Evolutionary conservation across 768 basidiomycete species (phyloP).

Genomic region (Termitomyces sp.): DNA sequence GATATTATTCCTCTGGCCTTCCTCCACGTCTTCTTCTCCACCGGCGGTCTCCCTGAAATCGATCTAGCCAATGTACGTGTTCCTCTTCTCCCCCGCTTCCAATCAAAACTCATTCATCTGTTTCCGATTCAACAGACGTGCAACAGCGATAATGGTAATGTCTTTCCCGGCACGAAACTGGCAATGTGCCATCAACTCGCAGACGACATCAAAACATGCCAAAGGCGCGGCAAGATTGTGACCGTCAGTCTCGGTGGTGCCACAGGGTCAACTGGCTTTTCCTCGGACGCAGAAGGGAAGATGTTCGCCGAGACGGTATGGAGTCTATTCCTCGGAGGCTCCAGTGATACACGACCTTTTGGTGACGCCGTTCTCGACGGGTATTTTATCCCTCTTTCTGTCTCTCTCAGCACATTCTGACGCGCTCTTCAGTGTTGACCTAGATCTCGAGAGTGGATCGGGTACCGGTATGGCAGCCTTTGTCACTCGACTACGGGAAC

Average conservation of each 20-base stretch:
- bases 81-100: background rate
- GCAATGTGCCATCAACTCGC: slow-evolving; percentile 58
- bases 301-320: slow-evolving; percentile 66
- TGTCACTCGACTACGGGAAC: slow-evolving; percentile 49
- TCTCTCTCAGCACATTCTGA: background rate
- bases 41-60: slow-evolving; percentile 59
- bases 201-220: slow-evolving; percentile 59
- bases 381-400: slow-evolving; percentile 29
- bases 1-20: slow-evolving; percentile 69
- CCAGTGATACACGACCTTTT: slow-evolving; percentile 59
- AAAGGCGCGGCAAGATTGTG: slow-evolving; percentile 56
- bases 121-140: slow-evolving; percentile 43
- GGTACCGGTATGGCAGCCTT: slow-evolving; percentile 47
- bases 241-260: slow-evolving; percentile 60
- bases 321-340: slow-evolving; percentile 67
- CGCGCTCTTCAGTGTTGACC: slow-evolving; percentile 43
- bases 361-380: slow-evolving; percentile 71
- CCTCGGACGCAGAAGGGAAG: slow-evolving; percentile 50
- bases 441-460: slow-evolving; percentile 69
- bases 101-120: background rate
- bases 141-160: slow-evolving; percentile 47
- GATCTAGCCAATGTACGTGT: slow-evolving; percentile 63
- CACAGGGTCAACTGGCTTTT: slow-evolving; percentile 56
- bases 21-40: slow-evolving; percentile 58
- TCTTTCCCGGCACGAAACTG: slow-evolving; percentile 60